These are phyloP conservation scores for Trichoderma koningiopsis DNA, from an alignment of 2,329 filamentous ascomycete genomes.

Conservation along the genomic window DNA sequence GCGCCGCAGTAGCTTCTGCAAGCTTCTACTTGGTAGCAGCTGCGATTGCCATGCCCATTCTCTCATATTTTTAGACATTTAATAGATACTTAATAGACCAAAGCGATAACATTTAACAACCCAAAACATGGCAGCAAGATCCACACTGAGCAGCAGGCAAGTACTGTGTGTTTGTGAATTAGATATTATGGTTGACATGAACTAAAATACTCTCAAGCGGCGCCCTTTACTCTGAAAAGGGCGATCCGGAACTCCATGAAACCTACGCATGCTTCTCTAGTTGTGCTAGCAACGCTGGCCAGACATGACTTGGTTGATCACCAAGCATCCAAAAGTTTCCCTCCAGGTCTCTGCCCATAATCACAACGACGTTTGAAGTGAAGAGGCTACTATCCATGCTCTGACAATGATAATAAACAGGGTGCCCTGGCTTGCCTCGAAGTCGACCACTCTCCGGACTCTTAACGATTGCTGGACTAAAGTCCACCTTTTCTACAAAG, in stretches of 20 bases:
- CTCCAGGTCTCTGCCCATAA: conserved; percentile 3
- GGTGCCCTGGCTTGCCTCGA: neutral
- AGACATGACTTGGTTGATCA: neutral
- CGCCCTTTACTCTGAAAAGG: neutral
- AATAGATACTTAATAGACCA: neutral
- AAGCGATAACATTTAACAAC: neutral
- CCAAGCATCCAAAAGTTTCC: conserved; percentile 5
- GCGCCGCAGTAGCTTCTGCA: neutral
- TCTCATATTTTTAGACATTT: neutral
- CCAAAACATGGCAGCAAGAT: neutral
- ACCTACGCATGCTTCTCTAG: neutral
- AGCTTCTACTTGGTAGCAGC: neutral
- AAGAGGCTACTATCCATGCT: neutral
- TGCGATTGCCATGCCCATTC: neutral
- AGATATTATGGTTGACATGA: neutral
- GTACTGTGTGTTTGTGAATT: neutral
- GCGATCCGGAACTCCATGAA: neutral
- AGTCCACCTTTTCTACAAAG: conserved; percentile 12
- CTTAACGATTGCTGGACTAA: conserved; percentile 17
- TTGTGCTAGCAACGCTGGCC: neutral
- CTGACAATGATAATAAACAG: conserved; percentile 9
- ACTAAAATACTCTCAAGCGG: neutral
- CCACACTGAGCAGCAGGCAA: neutral
- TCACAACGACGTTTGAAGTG: neutral
- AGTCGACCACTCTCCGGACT: neutral